phyloP scores from a whole-genome alignment of 2,329 filamentous ascomycete species.

The Nemania sp. region DNA sequence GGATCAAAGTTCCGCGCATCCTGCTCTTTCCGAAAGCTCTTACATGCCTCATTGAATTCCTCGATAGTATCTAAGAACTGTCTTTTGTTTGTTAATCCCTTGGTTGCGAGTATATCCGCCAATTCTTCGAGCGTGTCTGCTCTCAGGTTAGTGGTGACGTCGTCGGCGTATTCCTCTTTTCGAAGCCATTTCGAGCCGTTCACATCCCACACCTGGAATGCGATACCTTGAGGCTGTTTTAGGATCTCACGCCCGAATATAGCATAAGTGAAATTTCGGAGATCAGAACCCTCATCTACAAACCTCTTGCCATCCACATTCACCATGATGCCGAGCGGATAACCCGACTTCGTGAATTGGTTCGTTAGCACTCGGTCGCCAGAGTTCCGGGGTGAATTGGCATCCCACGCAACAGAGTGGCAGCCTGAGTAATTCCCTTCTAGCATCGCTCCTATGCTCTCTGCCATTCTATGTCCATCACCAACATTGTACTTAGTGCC shows the following conservation, averaged over 20 bases:
- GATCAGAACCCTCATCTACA: constrained; percentile 74
- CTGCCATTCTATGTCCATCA: constrained; percentile 66
- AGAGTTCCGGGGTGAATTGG: constrained; percentile 64
- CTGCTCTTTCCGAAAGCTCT: constrained; percentile 59
- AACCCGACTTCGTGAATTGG: constrained; percentile 76
- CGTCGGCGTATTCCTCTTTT: constrained; percentile 71
- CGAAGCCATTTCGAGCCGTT: constrained; percentile 65
- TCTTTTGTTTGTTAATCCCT: constrained; percentile 60
- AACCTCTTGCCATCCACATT: constrained; percentile 70
- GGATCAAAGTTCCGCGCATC: constrained; percentile 66
- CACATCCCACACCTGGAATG: constrained; percentile 75
- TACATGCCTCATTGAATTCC: constrained; percentile 70
- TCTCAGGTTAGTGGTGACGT: constrained; percentile 65
- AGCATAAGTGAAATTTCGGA: constrained; percentile 76
- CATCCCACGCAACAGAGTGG: constrained; percentile 75
- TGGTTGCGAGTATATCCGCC: constrained; percentile 60
- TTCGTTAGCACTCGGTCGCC: constrained; percentile 72
- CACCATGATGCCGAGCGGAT: constrained; percentile 74
- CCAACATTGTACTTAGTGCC: constrained; percentile 75
- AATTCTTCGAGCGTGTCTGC: constrained; percentile 66
- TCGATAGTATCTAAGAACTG: constrained; percentile 64
- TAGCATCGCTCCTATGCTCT: constrained; percentile 63
- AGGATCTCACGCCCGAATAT: constrained; percentile 73
- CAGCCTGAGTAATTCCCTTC: constrained; percentile 73
- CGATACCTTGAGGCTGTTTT: constrained; percentile 66